phyloP scores from a whole-genome alignment of 208 protist genomes.

The Angomonas ambiguus region DNA sequence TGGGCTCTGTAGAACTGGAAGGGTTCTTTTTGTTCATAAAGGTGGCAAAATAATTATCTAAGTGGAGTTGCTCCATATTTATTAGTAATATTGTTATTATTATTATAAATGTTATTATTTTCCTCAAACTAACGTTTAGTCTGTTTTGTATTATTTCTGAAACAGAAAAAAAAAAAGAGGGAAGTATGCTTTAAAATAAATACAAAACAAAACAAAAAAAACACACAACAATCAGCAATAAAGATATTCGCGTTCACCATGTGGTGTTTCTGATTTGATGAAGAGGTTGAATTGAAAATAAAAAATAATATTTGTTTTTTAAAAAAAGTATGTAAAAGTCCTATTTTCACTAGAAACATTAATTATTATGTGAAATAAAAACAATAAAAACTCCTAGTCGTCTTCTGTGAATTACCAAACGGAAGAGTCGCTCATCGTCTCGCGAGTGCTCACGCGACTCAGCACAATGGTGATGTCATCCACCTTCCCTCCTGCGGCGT shows the following conservation, averaged over 20 bases:
- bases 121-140: neutral
- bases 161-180: slow-evolving; percentile 1
- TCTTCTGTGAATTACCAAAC: slow-evolving; percentile 33
- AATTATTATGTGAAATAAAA: slow-evolving; percentile 1
- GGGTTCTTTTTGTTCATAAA: slow-evolving; percentile 23
- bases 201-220: neutral
- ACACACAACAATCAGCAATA: neutral
- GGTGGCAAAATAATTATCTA: slow-evolving; percentile 60
- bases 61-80: neutral
- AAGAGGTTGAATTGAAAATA: too few species aligned
- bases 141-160: neutral
- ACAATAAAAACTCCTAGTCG: neutral
- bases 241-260: too few species aligned
- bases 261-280: too few species aligned
- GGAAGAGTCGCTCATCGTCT: slow-evolving; percentile 58
- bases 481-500: slow-evolving; percentile 83
- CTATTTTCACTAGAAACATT: neutral
- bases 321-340: neutral
- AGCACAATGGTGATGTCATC: slow-evolving; percentile 90
- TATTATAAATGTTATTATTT: slow-evolving; percentile 1
- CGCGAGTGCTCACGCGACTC: slow-evolving; percentile 76
- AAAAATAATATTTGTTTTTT: neutral
- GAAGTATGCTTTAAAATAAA: neutral
- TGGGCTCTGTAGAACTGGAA: neutral
- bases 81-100: slow-evolving; percentile 7